phyloP scores from a whole-genome alignment of 352 stramenopile genomes.

The Phytophthora macrochlamydospora region DNA sequence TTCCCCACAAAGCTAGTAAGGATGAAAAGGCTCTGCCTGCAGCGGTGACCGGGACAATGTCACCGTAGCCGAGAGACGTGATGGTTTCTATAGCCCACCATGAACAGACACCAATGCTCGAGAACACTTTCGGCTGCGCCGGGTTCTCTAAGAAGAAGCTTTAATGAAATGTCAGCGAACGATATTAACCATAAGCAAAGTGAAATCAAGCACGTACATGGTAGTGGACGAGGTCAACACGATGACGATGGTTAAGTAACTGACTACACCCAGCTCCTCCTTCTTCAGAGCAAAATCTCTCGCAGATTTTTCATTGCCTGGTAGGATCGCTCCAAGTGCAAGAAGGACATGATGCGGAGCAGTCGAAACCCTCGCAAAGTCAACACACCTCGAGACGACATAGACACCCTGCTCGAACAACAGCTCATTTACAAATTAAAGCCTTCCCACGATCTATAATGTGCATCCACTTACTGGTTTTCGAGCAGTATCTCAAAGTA shows the following conservation, averaged over 20 bases:
- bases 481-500: conserved; percentile 82
- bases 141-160: conserved; percentile 85
- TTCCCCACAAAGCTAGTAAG: conserved; percentile 82
- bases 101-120: conserved; percentile 72
- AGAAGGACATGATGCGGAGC: conserved; percentile 81
- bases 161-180: not conserved
- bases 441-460: not conserved
- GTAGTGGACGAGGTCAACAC: conserved; percentile 85
- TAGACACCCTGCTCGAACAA: conserved; percentile 25
- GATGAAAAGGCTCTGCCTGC: conserved; percentile 74
- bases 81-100: conserved; percentile 88
- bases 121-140: conserved; percentile 77
- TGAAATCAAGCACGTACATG: conserved; percentile 52
- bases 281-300: conserved; percentile 75
- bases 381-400: conserved; percentile 58
- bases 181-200: not conserved
- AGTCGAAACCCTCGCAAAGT: conserved; percentile 75
- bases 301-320: conserved; percentile 78
- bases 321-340: conserved; percentile 81
- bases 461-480: conserved; percentile 46
- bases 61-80: conserved; percentile 85
- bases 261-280: conserved; percentile 79
- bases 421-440: conserved; percentile 1
- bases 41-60: conserved; percentile 81
- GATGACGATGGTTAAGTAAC: conserved; percentile 79